Evolutionary conservation across 768 basidiomycete genomes (phyloP).

Genomic region (Clavaria fumosa): DNA sequence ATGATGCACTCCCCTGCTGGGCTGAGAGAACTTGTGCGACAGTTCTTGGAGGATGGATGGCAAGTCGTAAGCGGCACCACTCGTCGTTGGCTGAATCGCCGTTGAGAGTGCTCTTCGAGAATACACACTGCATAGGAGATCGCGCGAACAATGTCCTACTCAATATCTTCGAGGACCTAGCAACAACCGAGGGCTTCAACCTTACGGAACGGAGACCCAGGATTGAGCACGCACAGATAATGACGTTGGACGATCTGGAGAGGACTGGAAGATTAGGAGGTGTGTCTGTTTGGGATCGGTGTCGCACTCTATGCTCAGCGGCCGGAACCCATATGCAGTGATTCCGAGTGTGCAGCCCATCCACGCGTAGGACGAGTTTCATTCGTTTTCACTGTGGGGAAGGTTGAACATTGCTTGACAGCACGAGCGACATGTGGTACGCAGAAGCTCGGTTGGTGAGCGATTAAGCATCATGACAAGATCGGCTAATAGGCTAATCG

Average conservation of each 20-base stretch:
- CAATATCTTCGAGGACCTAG: constrained; percentile 62
- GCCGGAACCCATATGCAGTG: constrained; percentile 29
- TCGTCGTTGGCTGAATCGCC: constrained; percentile 4
- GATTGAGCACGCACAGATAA: constrained; percentile 88
- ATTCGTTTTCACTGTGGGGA: background rate
- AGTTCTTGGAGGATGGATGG: constrained; percentile 62
- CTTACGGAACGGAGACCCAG: constrained; percentile 48
- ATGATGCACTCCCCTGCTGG: constrained; percentile 42
- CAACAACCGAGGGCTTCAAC: constrained; percentile 20
- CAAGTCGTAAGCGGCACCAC: constrained; percentile 49
- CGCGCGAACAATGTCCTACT: constrained; percentile 72
- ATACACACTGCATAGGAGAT: constrained; percentile 82
- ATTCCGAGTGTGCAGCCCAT: constrained; percentile 89
- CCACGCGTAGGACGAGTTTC: constrained; percentile 46
- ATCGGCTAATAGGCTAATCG: background rate
- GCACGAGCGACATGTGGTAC: constrained; percentile 86
- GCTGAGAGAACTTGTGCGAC: constrained; percentile 36
- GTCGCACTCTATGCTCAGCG: background rate
- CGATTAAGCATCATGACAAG: background rate
- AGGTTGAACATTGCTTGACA: constrained; percentile 15
- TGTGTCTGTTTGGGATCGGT: constrained; percentile 17
- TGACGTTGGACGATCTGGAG: constrained; percentile 52
- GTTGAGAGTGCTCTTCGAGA: constrained; percentile 29
- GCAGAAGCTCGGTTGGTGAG: constrained; percentile 66
- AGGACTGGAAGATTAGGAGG: constrained; percentile 62